These are phyloP conservation scores for Sergeia podlipaevii DNA, from an alignment of 208 protist species.

Conservation along the genomic window DNA sequence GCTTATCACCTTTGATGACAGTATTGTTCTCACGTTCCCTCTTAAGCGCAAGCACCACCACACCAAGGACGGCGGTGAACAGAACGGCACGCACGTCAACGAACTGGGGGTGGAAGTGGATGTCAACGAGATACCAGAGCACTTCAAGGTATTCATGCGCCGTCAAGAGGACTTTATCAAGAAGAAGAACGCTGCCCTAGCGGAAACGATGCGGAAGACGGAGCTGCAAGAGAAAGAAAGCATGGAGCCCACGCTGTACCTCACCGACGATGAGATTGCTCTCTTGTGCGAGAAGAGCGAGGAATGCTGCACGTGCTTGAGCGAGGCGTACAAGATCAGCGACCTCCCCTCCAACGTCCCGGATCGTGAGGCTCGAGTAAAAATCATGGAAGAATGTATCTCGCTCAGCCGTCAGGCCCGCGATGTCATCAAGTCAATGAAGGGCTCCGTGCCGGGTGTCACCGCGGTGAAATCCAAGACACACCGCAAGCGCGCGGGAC, in stretches of 20 bases:
- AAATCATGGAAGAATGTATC: slow-evolving; percentile 72
- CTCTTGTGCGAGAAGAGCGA: slow-evolving; percentile 55
- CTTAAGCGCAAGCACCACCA: slow-evolving; percentile 16
- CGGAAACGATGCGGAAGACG: slow-evolving; percentile 45
- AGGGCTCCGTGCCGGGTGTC: slow-evolving; percentile 45
- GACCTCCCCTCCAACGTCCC: slow-evolving; percentile 62
- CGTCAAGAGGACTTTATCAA: slow-evolving; percentile 85
- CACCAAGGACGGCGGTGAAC: slow-evolving; percentile 11
- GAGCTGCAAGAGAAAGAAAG: slow-evolving; percentile 66
- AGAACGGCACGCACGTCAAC: slow-evolving; percentile 37
- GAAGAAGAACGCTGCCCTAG: slow-evolving; percentile 52
- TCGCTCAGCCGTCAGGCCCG: slow-evolving; percentile 74
- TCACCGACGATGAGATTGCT: slow-evolving; percentile 73
- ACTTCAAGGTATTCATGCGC: slow-evolving; percentile 81
- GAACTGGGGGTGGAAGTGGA: slow-evolving; percentile 56
- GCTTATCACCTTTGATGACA: slow-evolving; percentile 51
- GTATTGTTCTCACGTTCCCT: slow-evolving; percentile 62
- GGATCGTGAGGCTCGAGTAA: slow-evolving; percentile 61
- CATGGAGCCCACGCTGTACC: slow-evolving; percentile 79
- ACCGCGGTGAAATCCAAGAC: slow-evolving; percentile 79
- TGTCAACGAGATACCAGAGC: slow-evolving; percentile 58
- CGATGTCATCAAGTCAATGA: slow-evolving; percentile 85
- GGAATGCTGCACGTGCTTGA: slow-evolving; percentile 57
- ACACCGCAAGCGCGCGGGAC: slow-evolving; percentile 61
- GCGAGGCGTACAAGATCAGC: slow-evolving; percentile 60